Base-by-base conservation (phyloP, 441 rosid species). In the Populus tomentosa region DNA sequence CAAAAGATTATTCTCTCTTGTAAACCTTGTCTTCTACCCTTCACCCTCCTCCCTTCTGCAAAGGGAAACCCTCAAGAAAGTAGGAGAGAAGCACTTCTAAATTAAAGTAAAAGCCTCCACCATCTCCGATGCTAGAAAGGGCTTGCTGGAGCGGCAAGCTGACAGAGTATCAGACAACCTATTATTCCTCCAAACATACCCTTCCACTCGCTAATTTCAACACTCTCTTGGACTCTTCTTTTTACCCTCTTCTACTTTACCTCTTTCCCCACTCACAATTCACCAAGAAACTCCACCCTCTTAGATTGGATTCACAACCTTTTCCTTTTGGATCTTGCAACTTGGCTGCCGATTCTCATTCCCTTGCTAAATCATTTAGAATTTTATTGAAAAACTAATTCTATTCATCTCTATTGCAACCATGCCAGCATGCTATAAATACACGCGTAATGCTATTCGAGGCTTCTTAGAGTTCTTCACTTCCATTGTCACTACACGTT, bases 181-280 rank as follows among this genome's bases (percentile, higher is more conserved):
- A 80, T 83, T 84, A 88, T 89, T 89, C 90, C 84, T 85, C 91
- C 92, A 88, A 92, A 81, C 91, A 86, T 81, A 80, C 86, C 86
- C 87, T 84, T 89, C 93, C 97, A 92, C 84, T 86, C 80, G 91
- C 92, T 84, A 84, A 73, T 78, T 82, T 82, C 88, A 83, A 86
- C 87, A 79, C 85, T 87, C 86, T 80, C 74, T 89, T 88, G 94
- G 87, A 85, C 56, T 83, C 77, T 87, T 88, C 84, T 79, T 7
- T 56, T 7, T 56, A 50, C 33, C 83, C 74, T 80, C 82, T 86
- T 79, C 86, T 79, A 75, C 78, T 80, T 83, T 84, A 80, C 69
- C 83, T 59, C 73, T 77, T 77, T 28, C 77, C 40, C 65, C 69
- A 14, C 69, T 28, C 26, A 63, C 73, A 59, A 76, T 67, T 59